Base-by-base conservation (phyloP, 1,284 basidiomycete species). In the Retiboletus fuscus region DNA sequence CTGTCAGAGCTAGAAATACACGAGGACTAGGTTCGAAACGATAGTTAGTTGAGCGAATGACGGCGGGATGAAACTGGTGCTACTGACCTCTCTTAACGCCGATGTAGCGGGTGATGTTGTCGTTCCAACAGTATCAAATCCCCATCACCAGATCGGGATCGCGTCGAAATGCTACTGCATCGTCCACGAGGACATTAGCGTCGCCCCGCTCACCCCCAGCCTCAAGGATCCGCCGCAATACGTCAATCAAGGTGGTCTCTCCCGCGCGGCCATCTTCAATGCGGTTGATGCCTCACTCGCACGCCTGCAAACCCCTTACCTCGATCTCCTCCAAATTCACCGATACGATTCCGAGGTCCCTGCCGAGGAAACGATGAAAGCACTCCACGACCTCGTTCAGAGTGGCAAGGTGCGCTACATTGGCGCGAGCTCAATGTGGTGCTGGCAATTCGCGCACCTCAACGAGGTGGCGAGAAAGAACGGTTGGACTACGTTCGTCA, bases 61-160 rank as follows among this genome's bases (percentile, higher is more conserved):
- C n/a, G n/a, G n/a, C n/a, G n/a, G n/a, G n/a, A n/a, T n/a, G n/a
- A n/a, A n/a, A n/a, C n/a, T n/a, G n/a, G n/a, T n/a, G n/a, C n/a
- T n/a, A n/a, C n/a, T n/a, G n/a, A n/a, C n/a, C n/a, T n/a, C n/a
- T n/a, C n/a, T n/a, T n/a, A n/a, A n/a, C n/a, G n/a, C n/a, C n/a
- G n/a, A n/a, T n/a, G n/a, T n/a, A n/a, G n/a, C n/a, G n/a, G n/a
- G n/a, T n/a, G n/a, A n/a, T n/a, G n/a, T n/a, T n/a, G n/a, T n/a
- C n/a, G n/a, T n/a, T n/a, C n/a, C n/a, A n/a, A n/a, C n/a, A n/a
- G 87, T 84, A 84, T 78, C 79, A 88, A 30, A 88, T 92, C 66
- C 89, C 18, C 85, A 92, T 57, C 83, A 88, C 44, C 84, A 87
- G 26, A 72, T 89, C n/a, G 74, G 88, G 62, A 84, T 89, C 70